A percentile compares a stretch with the other conserved stretches of the same genome.
phyloP scores from a whole-genome alignment of 768 basidiomycete species.

The Lactifluus piperatus region DNA sequence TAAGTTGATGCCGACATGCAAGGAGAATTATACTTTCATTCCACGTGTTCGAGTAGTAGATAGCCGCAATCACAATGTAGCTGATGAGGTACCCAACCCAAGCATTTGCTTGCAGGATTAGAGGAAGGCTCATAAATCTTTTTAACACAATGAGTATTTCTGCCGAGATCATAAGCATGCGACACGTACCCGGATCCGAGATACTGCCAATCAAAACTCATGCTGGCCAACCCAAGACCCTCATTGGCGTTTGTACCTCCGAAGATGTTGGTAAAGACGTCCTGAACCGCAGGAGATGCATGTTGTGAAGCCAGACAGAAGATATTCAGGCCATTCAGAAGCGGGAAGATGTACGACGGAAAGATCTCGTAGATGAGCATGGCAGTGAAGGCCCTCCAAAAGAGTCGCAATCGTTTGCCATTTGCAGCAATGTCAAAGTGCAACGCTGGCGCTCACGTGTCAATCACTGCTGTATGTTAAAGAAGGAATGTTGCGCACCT shows the following conservation, averaged over 20 bases:
- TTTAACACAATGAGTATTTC: background rate
- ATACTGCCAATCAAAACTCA: slow-evolving; percentile 67
- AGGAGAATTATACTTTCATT: slow-evolving; percentile 30
- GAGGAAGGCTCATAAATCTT: slow-evolving; percentile 41
- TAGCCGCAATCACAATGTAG: slow-evolving; percentile 43
- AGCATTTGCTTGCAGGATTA: slow-evolving; percentile 52
- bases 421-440: slow-evolving; percentile 41
- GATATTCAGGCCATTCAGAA: slow-evolving; percentile 51
- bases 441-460: slow-evolving; percentile 33
- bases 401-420: slow-evolving; percentile 41
- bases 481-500: slow-evolving; percentile 26
- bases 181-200: slow-evolving; percentile 36
- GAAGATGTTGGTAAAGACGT: slow-evolving; percentile 53
- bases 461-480: slow-evolving; percentile 10
- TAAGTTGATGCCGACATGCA: slow-evolving; percentile 22
- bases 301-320: slow-evolving; percentile 53
- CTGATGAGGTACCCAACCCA: slow-evolving; percentile 48
- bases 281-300: slow-evolving; percentile 33
- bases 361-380: slow-evolving; percentile 49
- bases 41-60: slow-evolving; percentile 60
- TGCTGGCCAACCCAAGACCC: slow-evolving; percentile 49
- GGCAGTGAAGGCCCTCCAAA: slow-evolving; percentile 41
- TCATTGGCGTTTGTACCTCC: slow-evolving; percentile 62
- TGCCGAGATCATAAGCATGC: background rate
- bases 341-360: slow-evolving; percentile 53